A percentile compares a stretch with the other conserved stretches of the same genome.
These are phyloP conservation scores for Didymella pinodella DNA, from an alignment of 2,329 filamentous ascomycete genomes.

Conservation along the genomic window DNA sequence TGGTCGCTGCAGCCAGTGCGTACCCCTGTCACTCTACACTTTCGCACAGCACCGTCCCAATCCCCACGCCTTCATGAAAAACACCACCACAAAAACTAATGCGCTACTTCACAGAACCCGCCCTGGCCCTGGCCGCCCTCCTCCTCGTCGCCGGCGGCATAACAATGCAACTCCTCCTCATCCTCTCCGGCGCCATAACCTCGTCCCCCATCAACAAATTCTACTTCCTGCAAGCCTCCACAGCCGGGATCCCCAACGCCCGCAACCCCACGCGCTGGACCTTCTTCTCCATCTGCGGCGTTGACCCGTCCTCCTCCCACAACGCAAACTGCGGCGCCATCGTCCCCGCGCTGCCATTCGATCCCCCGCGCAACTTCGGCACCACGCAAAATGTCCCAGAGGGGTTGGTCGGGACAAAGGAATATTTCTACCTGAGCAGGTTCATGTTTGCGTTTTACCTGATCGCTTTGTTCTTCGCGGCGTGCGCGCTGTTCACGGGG, in stretches of 20 bases:
- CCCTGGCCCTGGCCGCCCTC: constrained; percentile 65
- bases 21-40: constrained; percentile 12
- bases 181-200: constrained; percentile 67
- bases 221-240: constrained; percentile 86
- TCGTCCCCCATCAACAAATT: constrained; percentile 71
- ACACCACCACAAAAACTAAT: not conserved
- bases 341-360: constrained; percentile 72
- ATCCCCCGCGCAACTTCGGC: constrained; percentile 68
- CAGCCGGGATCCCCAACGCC: constrained; percentile 67
- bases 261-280: constrained; percentile 79
- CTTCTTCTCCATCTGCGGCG: constrained; percentile 83
- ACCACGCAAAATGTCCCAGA: constrained; percentile 62
- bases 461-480: constrained; percentile 81
- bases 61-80: too few relatives aligned
- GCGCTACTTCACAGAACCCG: constrained; percentile 56
- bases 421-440: constrained; percentile 84
- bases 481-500: constrained; percentile 70
- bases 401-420: constrained; percentile 63
- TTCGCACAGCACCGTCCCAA: not conserved
- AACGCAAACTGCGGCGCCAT: constrained; percentile 68
- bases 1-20: constrained; percentile 31
- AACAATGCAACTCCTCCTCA: constrained; percentile 70
- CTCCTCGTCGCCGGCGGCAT: constrained; percentile 69
- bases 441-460: constrained; percentile 94
- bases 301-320: constrained; percentile 58